phyloP scores from a whole-genome alignment of 257 asterid genomes.

The Solanum rostratum region DNA sequence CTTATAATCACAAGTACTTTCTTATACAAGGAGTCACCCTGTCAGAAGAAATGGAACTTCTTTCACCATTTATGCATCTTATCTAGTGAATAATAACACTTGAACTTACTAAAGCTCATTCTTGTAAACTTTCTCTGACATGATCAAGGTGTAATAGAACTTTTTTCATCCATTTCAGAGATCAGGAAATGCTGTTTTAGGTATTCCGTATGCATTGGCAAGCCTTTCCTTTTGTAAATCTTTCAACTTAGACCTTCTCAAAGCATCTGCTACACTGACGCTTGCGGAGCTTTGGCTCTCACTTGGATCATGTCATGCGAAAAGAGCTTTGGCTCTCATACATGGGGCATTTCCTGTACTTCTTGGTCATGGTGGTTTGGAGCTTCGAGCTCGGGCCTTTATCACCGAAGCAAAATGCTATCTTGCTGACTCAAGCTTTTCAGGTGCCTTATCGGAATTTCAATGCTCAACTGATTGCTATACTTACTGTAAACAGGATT shows the following conservation, averaged over 20 bases:
- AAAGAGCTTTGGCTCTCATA: constrained; percentile 66
- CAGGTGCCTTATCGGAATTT: constrained; percentile 34
- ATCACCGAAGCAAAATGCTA: constrained; percentile 85
- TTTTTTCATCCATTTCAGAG: constrained; percentile 30
- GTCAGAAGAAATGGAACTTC: background rate
- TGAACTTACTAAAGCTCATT: background rate
- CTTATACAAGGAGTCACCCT: background rate
- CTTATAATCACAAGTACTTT: background rate
- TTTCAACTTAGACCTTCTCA: constrained; percentile 89
- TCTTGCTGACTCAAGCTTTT: constrained; percentile 64
- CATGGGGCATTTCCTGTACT: constrained; percentile 77
- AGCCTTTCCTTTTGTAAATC: constrained; percentile 92
- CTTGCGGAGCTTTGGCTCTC: constrained; percentile 91
- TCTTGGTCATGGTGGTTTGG: constrained; percentile 96
- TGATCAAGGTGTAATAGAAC: background rate
- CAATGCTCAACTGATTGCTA: background rate
- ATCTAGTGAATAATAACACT: background rate
- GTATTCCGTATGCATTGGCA: constrained; percentile 95
- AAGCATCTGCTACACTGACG: constrained; percentile 77
- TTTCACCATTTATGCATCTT: background rate
- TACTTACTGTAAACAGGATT: background rate
- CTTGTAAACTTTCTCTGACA: background rate
- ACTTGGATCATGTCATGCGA: constrained; percentile 82
- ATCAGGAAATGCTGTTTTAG: constrained; percentile 87
- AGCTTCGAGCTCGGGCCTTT: constrained; percentile 77